A percentile compares a stretch with the other conserved stretches of the same genome.
Evolutionary conservation across 2,329 filamentous ascomycete species (phyloP).

Genomic region (Zasmidium citrigriseum): DNA sequence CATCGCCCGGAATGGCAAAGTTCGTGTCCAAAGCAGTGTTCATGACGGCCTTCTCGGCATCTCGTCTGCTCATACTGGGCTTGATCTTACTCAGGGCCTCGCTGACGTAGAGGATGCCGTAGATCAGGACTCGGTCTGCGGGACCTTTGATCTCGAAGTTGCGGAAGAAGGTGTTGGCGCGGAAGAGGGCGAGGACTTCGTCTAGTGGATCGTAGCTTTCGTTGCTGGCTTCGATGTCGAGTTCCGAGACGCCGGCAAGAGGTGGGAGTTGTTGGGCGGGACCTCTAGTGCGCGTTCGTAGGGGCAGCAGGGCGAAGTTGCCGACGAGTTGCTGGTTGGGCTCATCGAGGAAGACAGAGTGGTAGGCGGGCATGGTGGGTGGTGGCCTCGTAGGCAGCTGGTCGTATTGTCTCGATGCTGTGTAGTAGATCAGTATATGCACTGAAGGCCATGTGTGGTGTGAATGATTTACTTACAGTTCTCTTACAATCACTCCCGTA

Average conservation of each 20-base stretch:
- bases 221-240: constrained; percentile 72
- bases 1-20: constrained; percentile 93
- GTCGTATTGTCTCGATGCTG: neutral
- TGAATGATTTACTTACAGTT: no score
- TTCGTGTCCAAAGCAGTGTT: constrained; percentile 89
- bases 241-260: constrained; percentile 56
- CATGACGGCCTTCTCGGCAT: constrained; percentile 75
- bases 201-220: constrained; percentile 96
- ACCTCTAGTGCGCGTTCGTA: constrained; percentile 93
- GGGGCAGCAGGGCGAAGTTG: constrained; percentile 92
- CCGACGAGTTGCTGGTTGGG: constrained; percentile 69
- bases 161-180: constrained; percentile 97
- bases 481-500: no score
- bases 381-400: neutral
- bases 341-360: constrained; percentile 92
- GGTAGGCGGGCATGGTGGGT: constrained; percentile 66
- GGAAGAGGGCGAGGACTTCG: constrained; percentile 89
- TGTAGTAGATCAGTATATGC: neutral
- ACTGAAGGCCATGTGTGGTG: no score
- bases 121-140: constrained; percentile 90
- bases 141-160: constrained; percentile 99
- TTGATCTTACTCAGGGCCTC: constrained; percentile 88
- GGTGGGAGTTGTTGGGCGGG: constrained; percentile 82
- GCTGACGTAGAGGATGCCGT: constrained; percentile 92
- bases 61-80: constrained; percentile 66